Conservation (phyloP, 1,284 basidiomycete species). For the Testicularia cyperi region DNA sequence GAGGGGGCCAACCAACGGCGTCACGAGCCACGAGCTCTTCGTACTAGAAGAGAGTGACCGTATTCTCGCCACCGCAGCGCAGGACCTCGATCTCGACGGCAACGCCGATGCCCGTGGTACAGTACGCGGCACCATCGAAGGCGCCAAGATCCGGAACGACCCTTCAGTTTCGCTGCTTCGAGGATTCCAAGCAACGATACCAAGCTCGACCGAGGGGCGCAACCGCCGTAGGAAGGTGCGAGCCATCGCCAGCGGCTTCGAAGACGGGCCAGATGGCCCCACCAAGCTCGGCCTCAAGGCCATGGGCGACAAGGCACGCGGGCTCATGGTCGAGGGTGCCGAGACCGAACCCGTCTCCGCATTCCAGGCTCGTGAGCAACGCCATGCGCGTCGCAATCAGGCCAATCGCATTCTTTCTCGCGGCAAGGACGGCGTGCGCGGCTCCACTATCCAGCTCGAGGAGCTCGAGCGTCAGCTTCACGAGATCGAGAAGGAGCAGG, state of each 20-base stretch:
- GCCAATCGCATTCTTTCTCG: conserved; percentile 32
- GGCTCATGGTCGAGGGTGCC: conserved; percentile 42
- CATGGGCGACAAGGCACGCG: conserved; percentile 51
- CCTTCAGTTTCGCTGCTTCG: conserved; percentile 52
- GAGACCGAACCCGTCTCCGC: conserved; percentile 26
- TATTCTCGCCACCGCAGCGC: conserved; percentile 46
- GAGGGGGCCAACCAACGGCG: conserved; percentile 43
- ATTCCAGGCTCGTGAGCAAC: conserved; percentile 37
- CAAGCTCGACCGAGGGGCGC: conserved; percentile 45
- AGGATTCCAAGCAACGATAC: conserved; percentile 58
- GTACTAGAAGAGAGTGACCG: conserved; percentile 55
- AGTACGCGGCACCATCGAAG: conserved; percentile 7
- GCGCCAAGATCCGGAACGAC: conserved; percentile 16
- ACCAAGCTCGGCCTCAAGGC: conserved; percentile 47
- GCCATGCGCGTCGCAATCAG: conserved; percentile 30
- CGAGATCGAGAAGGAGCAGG: conserved; percentile 52
- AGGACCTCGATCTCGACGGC: conserved; percentile 31
- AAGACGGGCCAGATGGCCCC: conserved; percentile 34
- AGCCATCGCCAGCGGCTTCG: conserved; percentile 35
- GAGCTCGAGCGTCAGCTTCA: conserved; percentile 54
- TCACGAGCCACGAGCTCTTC: conserved; percentile 53
- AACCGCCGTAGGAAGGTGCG: conserved; percentile 44
- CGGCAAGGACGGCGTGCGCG: conserved; percentile 27
- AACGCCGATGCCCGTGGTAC: neutral
- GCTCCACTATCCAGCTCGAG: conserved; percentile 35